These are phyloP conservation scores for Fragosphaeria purpurea DNA, from an alignment of 2,329 filamentous ascomycete genomes.

Conservation along the genomic window DNA sequence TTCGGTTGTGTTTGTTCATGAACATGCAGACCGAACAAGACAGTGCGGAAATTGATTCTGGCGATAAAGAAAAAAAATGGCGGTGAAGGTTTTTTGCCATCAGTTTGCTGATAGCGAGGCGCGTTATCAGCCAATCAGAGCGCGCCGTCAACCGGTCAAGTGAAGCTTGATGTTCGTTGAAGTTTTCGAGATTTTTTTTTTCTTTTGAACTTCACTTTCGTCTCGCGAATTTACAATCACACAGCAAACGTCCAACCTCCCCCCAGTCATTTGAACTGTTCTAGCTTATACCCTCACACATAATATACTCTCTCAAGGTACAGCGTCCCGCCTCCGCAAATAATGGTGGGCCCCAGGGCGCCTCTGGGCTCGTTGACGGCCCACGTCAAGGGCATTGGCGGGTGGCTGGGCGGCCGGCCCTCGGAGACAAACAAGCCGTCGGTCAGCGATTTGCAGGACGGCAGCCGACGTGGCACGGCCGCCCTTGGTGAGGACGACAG, in stretches of 20 bases:
- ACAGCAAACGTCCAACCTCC: no score
- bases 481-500: slow-evolving; percentile 4
- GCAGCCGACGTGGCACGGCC: not conserved
- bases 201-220: slow-evolving; percentile 1
- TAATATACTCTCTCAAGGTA: not conserved
- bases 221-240: not conserved
- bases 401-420: slow-evolving; percentile 9
- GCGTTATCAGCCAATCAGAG: slow-evolving; percentile 6
- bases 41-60: no score
- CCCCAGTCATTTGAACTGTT: no score
- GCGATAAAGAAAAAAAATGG: slow-evolving; percentile 4
- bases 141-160: slow-evolving; percentile 1
- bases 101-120: not conserved
- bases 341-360: slow-evolving; percentile 16
- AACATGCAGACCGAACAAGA: no score
- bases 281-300: no score
- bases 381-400: slow-evolving; percentile 15
- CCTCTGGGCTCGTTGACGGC: slow-evolving; percentile 20
- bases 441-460: slow-evolving; percentile 6
- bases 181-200: not conserved
- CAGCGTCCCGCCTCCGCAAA: not conserved
- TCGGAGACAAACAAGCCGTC: slow-evolving; percentile 5
- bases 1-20: no score
- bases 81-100: slow-evolving; percentile 13
- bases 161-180: slow-evolving; percentile 1